Conservation (phyloP, 805 yeast species). For the Pichia rugopelliculosa region DNA sequence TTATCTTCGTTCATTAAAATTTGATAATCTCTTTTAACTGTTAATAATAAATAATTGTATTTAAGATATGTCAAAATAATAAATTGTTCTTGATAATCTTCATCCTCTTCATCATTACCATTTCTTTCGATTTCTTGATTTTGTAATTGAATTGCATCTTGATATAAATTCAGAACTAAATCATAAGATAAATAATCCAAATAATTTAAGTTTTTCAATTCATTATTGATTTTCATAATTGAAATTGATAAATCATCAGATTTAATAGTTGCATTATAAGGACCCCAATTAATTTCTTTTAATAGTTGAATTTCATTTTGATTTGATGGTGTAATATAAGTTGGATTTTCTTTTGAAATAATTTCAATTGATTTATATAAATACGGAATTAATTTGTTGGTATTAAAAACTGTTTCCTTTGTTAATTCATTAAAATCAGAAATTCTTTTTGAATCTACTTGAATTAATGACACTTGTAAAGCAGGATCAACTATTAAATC, state of each 20-base stretch:
- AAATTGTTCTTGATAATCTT: slow-evolving; percentile 61
- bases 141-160: slow-evolving; percentile 58
- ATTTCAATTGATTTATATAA: slow-evolving; percentile 33
- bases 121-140: slow-evolving; percentile 43
- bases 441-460: slow-evolving; percentile 27
- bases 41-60: slow-evolving; percentile 56
- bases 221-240: slow-evolving; percentile 35
- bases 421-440: slow-evolving; percentile 46
- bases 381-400: slow-evolving; percentile 26
- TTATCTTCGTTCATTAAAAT: slow-evolving; percentile 22
- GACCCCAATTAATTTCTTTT: slow-evolving; percentile 40
- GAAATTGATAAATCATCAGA: slow-evolving; percentile 68
- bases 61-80: slow-evolving; percentile 69
- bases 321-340: slow-evolving; percentile 30
- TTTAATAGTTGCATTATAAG: slow-evolving; percentile 49
- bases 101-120: slow-evolving; percentile 37
- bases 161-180: slow-evolving; percentile 54
- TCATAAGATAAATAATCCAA: slow-evolving; percentile 46
- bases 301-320: slow-evolving; percentile 16
- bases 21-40: slow-evolving; percentile 63
- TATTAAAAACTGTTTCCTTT: slow-evolving; percentile 31
- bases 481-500: slow-evolving; percentile 61
- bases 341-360: slow-evolving; percentile 29
- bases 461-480: slow-evolving; percentile 31
- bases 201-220: slow-evolving; percentile 27